Evolutionary conservation across 2,329 filamentous ascomycete genomes (phyloP).

Genomic region (Microsporum audouinii): DNA sequence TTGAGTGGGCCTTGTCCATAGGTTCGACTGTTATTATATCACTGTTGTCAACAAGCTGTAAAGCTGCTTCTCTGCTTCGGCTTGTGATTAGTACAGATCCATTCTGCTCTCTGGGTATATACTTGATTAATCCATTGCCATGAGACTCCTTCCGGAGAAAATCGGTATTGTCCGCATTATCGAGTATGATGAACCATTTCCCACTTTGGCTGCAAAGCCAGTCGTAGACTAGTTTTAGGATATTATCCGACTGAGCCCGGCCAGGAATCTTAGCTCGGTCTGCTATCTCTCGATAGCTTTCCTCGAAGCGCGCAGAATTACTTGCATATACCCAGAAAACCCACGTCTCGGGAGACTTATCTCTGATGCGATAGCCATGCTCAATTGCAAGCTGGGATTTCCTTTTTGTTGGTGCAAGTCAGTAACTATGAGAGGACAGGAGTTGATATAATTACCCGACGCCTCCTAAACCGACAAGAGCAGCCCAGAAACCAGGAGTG

Average conservation of each 20-base stretch:
- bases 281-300: neutral
- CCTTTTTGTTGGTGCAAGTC: neutral
- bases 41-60: neutral
- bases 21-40: neutral
- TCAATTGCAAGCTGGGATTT: constrained; percentile 7
- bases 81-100: neutral
- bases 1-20: neutral
- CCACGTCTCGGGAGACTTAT: neutral
- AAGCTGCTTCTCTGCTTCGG: neutral
- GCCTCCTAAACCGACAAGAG: constrained; percentile 28
- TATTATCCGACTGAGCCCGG: neutral
- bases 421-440: neutral
- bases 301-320: neutral
- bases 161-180: neutral
- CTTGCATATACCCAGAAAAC: neutral
- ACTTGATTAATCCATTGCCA: neutral
- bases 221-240: neutral
- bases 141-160: neutral
- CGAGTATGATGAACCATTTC: neutral
- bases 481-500: constrained; percentile 13
- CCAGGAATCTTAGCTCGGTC: neutral
- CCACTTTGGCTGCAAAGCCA: neutral
- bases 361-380: neutral
- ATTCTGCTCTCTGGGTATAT: neutral
- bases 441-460: constrained; percentile 20